A percentile compares a stretch with the other conserved stretches of the same genome.
These are phyloP conservation scores for Fusarium guadeloupense DNA, from an alignment of 2,329 filamentous ascomycete genomes.

Conservation along the genomic window DNA sequence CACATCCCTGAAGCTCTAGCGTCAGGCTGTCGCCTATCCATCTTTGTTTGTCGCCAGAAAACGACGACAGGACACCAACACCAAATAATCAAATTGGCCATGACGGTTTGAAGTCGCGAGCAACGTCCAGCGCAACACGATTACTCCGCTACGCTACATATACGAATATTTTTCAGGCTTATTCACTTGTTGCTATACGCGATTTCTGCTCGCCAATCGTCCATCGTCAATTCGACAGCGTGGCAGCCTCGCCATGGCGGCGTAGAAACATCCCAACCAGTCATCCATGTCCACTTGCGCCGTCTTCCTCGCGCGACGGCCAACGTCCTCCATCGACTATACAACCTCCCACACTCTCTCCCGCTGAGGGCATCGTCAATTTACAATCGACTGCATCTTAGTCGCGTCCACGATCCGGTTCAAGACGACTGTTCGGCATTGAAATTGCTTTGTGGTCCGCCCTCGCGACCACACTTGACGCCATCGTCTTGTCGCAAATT, in stretches of 20 bases:
- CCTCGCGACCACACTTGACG: conserved; percentile 29
- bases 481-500: conserved; percentile 30
- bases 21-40: conserved; percentile 36
- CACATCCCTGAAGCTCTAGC: conserved; percentile 36
- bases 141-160: conserved; percentile 7
- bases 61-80: conserved; percentile 38
- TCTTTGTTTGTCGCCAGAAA: conserved; percentile 40
- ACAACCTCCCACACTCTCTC: background rate
- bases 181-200: conserved; percentile 12
- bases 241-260: conserved; percentile 46
- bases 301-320: conserved; percentile 40
- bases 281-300: conserved; percentile 45
- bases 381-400: conserved; percentile 8
- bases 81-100: conserved; percentile 27
- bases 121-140: conserved; percentile 25
- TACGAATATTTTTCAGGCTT: conserved; percentile 3
- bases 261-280: conserved; percentile 39
- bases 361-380: conserved; percentile 7
- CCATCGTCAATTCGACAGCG: conserved; percentile 39
- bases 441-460: conserved; percentile 34
- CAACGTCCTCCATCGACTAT: conserved; percentile 31
- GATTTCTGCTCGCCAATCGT: conserved; percentile 30
- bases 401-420: conserved; percentile 38
- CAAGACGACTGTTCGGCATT: conserved; percentile 28
- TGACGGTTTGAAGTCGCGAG: conserved; percentile 28